A percentile compares a stretch with the other conserved stretches of the same genome.
These are phyloP conservation scores for Penicillium verrucosum DNA, from an alignment of 2,329 filamentous ascomycete species.

Conservation along the genomic window DNA sequence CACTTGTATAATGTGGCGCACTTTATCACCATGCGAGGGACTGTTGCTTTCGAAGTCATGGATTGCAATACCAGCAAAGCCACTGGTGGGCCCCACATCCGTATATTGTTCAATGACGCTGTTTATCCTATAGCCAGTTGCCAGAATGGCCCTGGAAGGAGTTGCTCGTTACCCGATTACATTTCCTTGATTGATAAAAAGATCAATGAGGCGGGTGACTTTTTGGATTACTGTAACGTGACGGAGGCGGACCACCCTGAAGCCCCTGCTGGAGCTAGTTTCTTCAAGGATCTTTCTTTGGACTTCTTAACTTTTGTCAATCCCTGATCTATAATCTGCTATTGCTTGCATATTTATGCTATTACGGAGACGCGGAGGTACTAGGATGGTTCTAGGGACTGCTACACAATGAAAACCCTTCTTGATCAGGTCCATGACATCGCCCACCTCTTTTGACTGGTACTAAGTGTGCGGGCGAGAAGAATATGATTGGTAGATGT, in stretches of 20 bases:
- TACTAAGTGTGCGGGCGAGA: too few species aligned
- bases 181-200: slow-evolving; percentile 46
- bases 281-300: slow-evolving; percentile 30
- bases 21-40: slow-evolving; percentile 63
- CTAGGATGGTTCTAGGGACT: too few species aligned
- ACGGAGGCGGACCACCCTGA: slow-evolving; percentile 17
- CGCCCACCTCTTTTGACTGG: too few species aligned
- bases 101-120: slow-evolving; percentile 61
- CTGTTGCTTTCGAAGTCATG: slow-evolving; percentile 62
- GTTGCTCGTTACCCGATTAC: slow-evolving; percentile 51
- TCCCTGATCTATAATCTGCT: slow-evolving; percentile 14
- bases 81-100: slow-evolving; percentile 38
- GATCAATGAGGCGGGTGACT: slow-evolving; percentile 50
- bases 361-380: too few species aligned
- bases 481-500: too few species aligned
- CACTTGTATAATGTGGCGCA: slow-evolving; percentile 56
- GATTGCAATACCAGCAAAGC: slow-evolving; percentile 42
- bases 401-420: too few species aligned
- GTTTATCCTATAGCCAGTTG: slow-evolving; percentile 60
- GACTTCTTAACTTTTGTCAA: slow-evolving; percentile 30
- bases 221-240: slow-evolving; percentile 34
- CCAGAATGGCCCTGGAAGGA: slow-evolving; percentile 54
- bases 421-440: too few species aligned
- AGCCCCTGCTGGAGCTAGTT: slow-evolving; percentile 23
- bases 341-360: too few species aligned